Percentiles rank a stretch among this genome's conserved stretches.
These are phyloP conservation scores for Trametopsis cervina DNA, from an alignment of 768 basidiomycete species.

Conservation along the genomic window DNA sequence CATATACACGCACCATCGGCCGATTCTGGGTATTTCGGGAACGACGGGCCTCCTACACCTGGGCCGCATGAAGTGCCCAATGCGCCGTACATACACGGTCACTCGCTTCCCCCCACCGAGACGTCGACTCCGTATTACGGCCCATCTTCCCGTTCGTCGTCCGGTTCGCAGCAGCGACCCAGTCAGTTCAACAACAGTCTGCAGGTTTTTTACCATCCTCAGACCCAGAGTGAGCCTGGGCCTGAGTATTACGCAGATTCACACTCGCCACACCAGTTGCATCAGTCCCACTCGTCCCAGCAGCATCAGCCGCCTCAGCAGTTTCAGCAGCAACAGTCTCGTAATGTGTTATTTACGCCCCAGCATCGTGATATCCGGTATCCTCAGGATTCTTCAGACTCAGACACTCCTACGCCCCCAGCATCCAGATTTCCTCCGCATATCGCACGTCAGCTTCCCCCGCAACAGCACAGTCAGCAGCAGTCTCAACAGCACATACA, in stretches of 20 bases:
- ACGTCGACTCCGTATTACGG: constrained; percentile 15
- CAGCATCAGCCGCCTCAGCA: not conserved
- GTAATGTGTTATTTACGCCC: not conserved
- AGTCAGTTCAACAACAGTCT: constrained; percentile 1
- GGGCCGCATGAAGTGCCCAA: constrained; percentile 55
- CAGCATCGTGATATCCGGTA: constrained; percentile 3
- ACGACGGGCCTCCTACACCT: constrained; percentile 54
- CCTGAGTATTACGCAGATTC: not conserved
- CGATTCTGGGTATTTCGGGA: constrained; percentile 23
- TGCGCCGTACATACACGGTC: constrained; percentile 43
- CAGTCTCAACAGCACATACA: not conserved
- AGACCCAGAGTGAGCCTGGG: constrained; percentile 1
- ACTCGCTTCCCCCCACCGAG: constrained; percentile 21
- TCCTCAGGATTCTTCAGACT: constrained; percentile 5
- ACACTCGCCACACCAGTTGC: not conserved
- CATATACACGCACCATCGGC: constrained; percentile 21
- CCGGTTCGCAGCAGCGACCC: not conserved
- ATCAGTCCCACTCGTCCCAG: not conserved
- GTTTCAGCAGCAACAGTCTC: constrained; percentile 5
- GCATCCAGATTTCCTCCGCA: not conserved
- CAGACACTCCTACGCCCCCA: constrained; percentile 5
- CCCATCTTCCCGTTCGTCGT: constrained; percentile 1
- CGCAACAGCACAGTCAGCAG: constrained; percentile 7
- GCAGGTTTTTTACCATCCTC: constrained; percentile 6
- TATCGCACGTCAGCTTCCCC: constrained; percentile 10